Evolutionary conservation across 2,329 filamentous ascomycete species (phyloP), one percentile per base, ranked within the genome.

Genomic region (Fusarium beomiforme): DNA sequence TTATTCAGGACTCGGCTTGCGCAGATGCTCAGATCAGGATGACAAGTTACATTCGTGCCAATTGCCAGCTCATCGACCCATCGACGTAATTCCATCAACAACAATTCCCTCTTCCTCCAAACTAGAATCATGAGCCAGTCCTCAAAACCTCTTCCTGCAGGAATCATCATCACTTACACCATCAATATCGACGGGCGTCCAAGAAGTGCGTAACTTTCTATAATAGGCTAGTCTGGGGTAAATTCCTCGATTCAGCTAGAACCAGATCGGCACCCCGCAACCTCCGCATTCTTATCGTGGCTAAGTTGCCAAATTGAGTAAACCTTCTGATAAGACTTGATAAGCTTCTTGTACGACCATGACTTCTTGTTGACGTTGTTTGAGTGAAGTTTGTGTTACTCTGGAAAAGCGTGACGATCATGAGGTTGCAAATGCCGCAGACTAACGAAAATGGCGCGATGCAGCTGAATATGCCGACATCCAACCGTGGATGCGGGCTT

Each of bases 231-330:
- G 73, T 37, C 47, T 37, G 17, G 31, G 67, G 50, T 56, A 57
- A 33, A 57, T 33, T 2, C 3, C 23, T 17, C 23, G 24, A 61
- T 42, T 36, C 19, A 39, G 39, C 51, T 54, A 51, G 34, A 46
- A 24, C 23, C 7, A 55, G 55, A 61, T 59, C 51, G 59, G 53
- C 49, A 67, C 63, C 63, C 56, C 63, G 31, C 56, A 44, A 67
- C 41, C 29, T 47, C 54, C 36, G 23, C 23, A 31, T 29, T n/a
- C 47, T 72, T 72, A 70, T 67, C 59, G 75, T 76, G 75, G 74
- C 53, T 77, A 77, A 63, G 31, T 76, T 77, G 49, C 75, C 71
- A 12, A 8, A 75, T 59, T 13, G 16, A 46, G 73, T 42, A 70
- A 64, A 33, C 26, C 24, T 14, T 14, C 42, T 42, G 55, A 57